Conservation (phyloP, 1,139 yeast genomes). For the Pichiaceae sp. region DNA sequence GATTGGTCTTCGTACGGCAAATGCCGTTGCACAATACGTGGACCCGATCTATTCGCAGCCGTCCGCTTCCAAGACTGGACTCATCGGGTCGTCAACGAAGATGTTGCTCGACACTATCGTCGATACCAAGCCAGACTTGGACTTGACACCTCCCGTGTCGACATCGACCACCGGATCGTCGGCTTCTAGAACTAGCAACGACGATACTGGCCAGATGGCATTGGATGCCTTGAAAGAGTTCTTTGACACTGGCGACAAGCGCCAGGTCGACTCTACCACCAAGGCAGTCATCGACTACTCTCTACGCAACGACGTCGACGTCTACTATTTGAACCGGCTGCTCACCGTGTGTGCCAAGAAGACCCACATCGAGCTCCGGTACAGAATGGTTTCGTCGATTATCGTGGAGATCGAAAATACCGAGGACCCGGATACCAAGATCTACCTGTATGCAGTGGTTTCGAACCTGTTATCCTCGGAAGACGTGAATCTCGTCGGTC, state of each 20-base stretch:
- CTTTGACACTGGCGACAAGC: constrained; percentile 29
- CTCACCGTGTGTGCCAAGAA: constrained; percentile 64
- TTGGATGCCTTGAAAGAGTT: constrained; percentile 25
- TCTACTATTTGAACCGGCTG: constrained; percentile 47
- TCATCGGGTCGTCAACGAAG: constrained; percentile 15
- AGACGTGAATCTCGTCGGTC: constrained; percentile 77
- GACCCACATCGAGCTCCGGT: constrained; percentile 85
- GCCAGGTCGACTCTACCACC: constrained; percentile 28
- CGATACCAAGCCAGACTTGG: constrained; percentile 9
- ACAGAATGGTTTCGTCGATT: constrained; percentile 37
- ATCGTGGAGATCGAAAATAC: constrained; percentile 28
- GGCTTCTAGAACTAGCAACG: constrained; percentile 1
- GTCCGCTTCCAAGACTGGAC: constrained; percentile 3
- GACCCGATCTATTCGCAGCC: constrained; percentile 14
- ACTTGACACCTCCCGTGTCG: constrained; percentile 5
- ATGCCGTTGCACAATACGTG: constrained; percentile 14
- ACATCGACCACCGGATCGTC: constrained; percentile 4
- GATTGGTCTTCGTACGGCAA: constrained; percentile 18
- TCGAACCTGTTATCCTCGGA: constrained; percentile 60
- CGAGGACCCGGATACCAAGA: constrained; percentile 31
- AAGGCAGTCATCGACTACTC: constrained; percentile 25
- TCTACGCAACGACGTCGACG: constrained; percentile 14
- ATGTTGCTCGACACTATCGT: constrained; percentile 14
- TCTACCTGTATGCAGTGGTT: constrained; percentile 44
- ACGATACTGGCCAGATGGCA: constrained; percentile 15